These are phyloP conservation scores for Boletus speciosus DNA, from an alignment of 768 basidiomycete genomes.

Conservation along the genomic window DNA sequence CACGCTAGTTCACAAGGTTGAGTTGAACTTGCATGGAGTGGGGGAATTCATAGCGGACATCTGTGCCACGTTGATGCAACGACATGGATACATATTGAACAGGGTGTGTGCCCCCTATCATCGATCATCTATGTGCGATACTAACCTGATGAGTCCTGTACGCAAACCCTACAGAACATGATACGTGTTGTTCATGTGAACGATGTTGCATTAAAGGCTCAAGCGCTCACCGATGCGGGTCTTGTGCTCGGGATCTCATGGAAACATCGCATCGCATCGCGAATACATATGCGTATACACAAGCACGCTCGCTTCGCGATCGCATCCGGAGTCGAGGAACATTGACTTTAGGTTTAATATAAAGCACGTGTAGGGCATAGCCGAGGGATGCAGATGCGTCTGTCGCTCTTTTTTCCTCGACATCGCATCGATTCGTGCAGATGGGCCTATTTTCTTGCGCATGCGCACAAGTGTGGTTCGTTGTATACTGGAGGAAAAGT, in stretches of 20 bases:
- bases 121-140: not conserved
- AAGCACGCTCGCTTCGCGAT: not conserved
- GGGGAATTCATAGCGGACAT: not conserved
- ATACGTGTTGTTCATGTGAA: not conserved
- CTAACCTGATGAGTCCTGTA: not conserved
- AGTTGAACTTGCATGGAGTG: not conserved
- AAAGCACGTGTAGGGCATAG: not conserved
- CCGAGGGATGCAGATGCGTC: not conserved
- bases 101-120: not conserved
- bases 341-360: slow-evolving; percentile 8
- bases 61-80: not conserved
- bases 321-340: not conserved
- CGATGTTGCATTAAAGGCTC: not conserved
- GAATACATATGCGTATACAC: not conserved
- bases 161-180: not conserved
- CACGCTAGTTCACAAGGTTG: not conserved
- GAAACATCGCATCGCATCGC: not conserved
- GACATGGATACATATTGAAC: not conserved
- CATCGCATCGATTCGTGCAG: too few species aligned
- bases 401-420: not conserved
- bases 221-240: not conserved
- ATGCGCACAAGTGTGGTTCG: not conserved
- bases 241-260: not conserved
- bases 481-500: not conserved
- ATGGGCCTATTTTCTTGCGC: too few species aligned